Conservation (phyloP, 148 eudicot species). For the Camellia granthamiana region DNA sequence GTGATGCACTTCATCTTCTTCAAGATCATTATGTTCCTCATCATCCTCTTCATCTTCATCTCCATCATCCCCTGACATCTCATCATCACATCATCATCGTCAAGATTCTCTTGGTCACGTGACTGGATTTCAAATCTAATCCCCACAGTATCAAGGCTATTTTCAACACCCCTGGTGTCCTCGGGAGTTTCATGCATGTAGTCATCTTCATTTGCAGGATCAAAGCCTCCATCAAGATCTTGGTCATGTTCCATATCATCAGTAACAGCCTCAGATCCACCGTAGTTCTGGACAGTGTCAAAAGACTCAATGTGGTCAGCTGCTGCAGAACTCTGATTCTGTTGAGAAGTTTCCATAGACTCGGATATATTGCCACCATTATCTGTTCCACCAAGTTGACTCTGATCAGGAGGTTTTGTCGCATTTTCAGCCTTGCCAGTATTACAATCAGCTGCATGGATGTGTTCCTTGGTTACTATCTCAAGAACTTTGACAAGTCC, state of each 20-base stretch:
- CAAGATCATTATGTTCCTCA: constrained; percentile 72
- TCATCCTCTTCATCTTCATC: constrained; percentile 71
- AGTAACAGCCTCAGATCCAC: constrained; percentile 79
- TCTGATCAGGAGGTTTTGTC: constrained; percentile 53
- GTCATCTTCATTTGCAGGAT: constrained; percentile 71
- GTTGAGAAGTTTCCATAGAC: constrained; percentile 50
- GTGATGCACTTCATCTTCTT: constrained; percentile 88
- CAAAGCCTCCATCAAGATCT: constrained; percentile 80
- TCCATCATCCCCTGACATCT: constrained; percentile 83
- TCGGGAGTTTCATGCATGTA: constrained; percentile 89
- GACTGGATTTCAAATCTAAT: constrained; percentile 82
- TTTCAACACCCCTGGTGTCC: constrained; percentile 59
- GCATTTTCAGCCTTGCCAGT: constrained; percentile 54
- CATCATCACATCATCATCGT: constrained; percentile 68
- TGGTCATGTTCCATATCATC: constrained; percentile 99
- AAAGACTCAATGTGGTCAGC: constrained; percentile 51
- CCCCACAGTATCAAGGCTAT: constrained; percentile 56
- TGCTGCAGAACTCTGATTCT: constrained; percentile 45
- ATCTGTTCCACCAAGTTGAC: constrained; percentile 43
- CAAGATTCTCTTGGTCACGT: constrained; percentile 57
- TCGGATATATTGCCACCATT: constrained; percentile 41
- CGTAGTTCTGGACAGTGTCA: constrained; percentile 43
- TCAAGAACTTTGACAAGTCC: constrained; percentile 85
- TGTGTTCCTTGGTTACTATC: constrained; percentile 85
- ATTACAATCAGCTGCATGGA: constrained; percentile 53